These are phyloP conservation scores for Agrocybe chaxingu DNA, from an alignment of 768 basidiomycete species.

Conservation along the genomic window DNA sequence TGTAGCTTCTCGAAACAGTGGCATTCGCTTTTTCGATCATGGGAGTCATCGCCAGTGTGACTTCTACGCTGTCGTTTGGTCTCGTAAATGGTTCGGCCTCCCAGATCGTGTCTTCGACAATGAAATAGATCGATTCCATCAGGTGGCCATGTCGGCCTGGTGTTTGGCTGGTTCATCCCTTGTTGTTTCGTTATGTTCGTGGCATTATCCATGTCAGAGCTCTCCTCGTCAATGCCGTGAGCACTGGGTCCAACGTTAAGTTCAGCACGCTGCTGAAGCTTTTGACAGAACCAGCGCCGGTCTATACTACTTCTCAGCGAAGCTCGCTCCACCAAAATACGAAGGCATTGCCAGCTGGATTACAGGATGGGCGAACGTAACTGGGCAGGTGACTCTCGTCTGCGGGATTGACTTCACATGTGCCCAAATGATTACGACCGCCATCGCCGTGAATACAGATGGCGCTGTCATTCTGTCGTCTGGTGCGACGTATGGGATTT, in stretches of 20 bases:
- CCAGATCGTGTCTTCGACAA: not conserved
- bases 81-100: constrained; percentile 50
- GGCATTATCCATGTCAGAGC: constrained; percentile 70
- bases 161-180: constrained; percentile 77
- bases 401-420: constrained; percentile 77
- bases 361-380: constrained; percentile 66
- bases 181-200: constrained; percentile 64
- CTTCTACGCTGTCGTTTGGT: constrained; percentile 64
- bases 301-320: constrained; percentile 76
- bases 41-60: constrained; percentile 69
- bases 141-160: constrained; percentile 78
- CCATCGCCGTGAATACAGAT: constrained; percentile 58
- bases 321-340: constrained; percentile 60
- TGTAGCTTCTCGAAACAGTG: constrained; percentile 59
- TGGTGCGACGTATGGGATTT: constrained; percentile 66
- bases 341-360: constrained; percentile 43
- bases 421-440: constrained; percentile 76
- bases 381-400: constrained; percentile 61
- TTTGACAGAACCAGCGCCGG: constrained; percentile 67
- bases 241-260: constrained; percentile 13
- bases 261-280: not conserved
- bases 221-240: constrained; percentile 76
- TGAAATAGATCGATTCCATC: not conserved
- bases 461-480: constrained; percentile 47
- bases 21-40: constrained; percentile 70